Conservation (phyloP, 495 filamentous ascomycete species). For the Lineolata rhizophorae region DNA sequence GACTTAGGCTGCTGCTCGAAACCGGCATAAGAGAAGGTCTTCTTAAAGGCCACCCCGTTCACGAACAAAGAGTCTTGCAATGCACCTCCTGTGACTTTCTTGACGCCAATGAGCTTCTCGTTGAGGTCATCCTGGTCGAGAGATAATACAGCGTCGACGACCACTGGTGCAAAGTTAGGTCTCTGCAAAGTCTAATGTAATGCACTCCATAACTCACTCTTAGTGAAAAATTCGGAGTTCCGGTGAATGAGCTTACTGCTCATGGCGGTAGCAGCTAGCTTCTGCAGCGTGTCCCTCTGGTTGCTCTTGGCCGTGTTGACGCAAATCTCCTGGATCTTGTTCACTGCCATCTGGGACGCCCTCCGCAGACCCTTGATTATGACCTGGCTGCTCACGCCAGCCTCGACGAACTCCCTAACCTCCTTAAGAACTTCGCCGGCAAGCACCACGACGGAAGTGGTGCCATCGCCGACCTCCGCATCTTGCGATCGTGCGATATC, state of each 20-base stretch:
- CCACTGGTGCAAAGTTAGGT: constrained; percentile 30
- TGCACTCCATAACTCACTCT: constrained; percentile 41
- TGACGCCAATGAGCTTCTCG: constrained; percentile 93
- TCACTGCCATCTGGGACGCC: constrained; percentile 79
- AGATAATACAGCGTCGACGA: constrained; percentile 91
- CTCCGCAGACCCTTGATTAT: constrained; percentile 91
- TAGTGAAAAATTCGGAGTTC: constrained; percentile 91
- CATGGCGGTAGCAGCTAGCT: constrained; percentile 93
- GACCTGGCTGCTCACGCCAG: constrained; percentile 89
- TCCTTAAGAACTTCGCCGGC: constrained; percentile 95
- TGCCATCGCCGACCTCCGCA: constrained; percentile 94
- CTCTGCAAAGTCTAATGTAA: neutral
- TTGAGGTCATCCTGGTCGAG: constrained; percentile 94
- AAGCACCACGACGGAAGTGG: constrained; percentile 87
- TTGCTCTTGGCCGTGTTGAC: constrained; percentile 69
- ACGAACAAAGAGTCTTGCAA: constrained; percentile 94
- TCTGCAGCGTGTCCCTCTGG: constrained; percentile 70
- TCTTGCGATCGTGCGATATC: constrained; percentile 98
- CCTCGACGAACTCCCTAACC: constrained; percentile 82
- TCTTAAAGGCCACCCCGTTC: constrained; percentile 97
- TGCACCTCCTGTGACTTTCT: constrained; percentile 92
- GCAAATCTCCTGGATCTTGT: constrained; percentile 96
- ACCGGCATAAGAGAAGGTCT: constrained; percentile 96
- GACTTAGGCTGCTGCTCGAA: constrained; percentile 98
- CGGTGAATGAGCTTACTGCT: constrained; percentile 98